phyloP scores from a whole-genome alignment of 2,329 filamentous ascomycete species.

The Fusarium sp. region DNA sequence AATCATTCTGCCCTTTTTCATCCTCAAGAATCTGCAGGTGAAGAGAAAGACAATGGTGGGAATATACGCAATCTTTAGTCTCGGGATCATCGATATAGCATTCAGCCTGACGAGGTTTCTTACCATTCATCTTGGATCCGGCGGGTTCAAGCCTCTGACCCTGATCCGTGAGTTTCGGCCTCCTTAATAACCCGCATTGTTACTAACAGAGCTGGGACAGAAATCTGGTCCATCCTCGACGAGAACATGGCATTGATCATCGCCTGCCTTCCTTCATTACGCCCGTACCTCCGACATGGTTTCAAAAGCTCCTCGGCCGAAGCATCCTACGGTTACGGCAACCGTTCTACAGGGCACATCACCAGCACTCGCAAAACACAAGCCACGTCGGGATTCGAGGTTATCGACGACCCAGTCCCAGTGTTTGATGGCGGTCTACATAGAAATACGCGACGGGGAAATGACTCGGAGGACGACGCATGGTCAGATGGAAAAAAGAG shows the following conservation, averaged over 20 bases:
- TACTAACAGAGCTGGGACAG: background rate
- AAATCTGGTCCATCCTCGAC: background rate
- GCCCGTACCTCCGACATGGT: background rate
- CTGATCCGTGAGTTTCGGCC: background rate
- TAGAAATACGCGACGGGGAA: background rate
- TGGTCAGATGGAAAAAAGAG: background rate
- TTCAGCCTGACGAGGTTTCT: conserved; percentile 37
- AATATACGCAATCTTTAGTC: conserved; percentile 32
- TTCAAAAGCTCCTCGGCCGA: background rate
- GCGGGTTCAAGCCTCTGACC: background rate
- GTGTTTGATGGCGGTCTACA: background rate
- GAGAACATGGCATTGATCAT: background rate
- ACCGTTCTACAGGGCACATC: background rate
- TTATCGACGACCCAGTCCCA: background rate
- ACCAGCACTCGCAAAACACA: background rate
- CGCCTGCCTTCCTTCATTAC: background rate
- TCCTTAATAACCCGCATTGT: background rate
- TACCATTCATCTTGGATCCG: conserved; percentile 10
- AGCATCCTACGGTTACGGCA: background rate
- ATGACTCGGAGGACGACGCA: background rate
- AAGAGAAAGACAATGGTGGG: conserved; percentile 20
- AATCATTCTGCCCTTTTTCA: conserved; percentile 19
- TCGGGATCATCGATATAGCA: conserved; percentile 34
- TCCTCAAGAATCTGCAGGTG: conserved; percentile 31
- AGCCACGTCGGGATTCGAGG: background rate